A percentile compares a stretch with the other conserved stretches of the same genome.
Evolutionary conservation across 164 flowering plant species (phyloP).

Genomic region (Houttuynia cordata): DNA sequence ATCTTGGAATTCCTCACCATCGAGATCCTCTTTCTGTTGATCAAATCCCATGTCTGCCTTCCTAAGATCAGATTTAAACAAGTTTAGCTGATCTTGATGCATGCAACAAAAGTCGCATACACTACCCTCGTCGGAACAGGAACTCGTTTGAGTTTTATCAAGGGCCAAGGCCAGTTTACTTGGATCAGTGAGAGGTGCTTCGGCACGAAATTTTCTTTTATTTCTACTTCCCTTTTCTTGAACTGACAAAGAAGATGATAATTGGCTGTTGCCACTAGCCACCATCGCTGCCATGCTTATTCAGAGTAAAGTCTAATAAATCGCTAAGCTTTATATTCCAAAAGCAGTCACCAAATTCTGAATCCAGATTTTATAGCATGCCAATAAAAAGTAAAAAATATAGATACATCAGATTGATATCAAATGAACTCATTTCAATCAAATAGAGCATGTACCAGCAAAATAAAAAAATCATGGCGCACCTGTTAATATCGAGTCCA

Average conservation of each 20-base stretch:
- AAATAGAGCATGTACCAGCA: too few relatives aligned
- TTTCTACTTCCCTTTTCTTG: slow-evolving; percentile 85
- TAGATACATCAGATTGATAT: neutral
- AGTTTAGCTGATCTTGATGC: slow-evolving; percentile 35
- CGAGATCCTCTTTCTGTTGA: slow-evolving; percentile 32
- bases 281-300: slow-evolving; percentile 58
- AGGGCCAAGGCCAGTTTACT: slow-evolving; percentile 50
- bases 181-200: slow-evolving; percentile 53
- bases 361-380: slow-evolving; percentile 1
- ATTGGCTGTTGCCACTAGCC: slow-evolving; percentile 40
- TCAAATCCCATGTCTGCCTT: slow-evolving; percentile 28
- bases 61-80: slow-evolving; percentile 44
- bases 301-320: neutral
- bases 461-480: too few relatives aligned
- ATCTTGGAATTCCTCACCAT: slow-evolving; percentile 41
- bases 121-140: slow-evolving; percentile 27
- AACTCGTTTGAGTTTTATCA: slow-evolving; percentile 33
- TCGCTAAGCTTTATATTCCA: slow-evolving; percentile 6
- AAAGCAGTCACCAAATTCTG: slow-evolving; percentile 4
- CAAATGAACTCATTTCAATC: neutral
- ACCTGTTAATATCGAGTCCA: too few relatives aligned
- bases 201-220: slow-evolving; percentile 83
- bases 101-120: slow-evolving; percentile 46
- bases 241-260: slow-evolving; percentile 27
- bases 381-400: neutral